These are phyloP conservation scores for Flaveria sonorensis DNA, from an alignment of 129 eudicot genomes.

Conservation along the genomic window DNA sequence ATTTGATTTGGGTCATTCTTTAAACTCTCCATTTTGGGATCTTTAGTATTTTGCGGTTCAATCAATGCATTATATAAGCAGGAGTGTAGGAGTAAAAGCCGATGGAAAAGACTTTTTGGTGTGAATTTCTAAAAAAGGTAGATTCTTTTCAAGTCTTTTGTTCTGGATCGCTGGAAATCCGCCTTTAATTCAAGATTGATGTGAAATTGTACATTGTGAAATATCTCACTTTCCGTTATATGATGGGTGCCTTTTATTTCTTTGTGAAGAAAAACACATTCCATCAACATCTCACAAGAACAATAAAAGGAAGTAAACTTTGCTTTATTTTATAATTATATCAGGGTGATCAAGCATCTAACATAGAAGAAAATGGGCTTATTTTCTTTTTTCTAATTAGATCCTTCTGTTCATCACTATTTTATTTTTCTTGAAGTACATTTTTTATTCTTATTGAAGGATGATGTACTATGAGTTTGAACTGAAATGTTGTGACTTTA, in stretches of 20 bases:
- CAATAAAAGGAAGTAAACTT: not conserved
- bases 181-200: conserved; percentile 25
- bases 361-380: not conserved
- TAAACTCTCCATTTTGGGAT: conserved; percentile 42
- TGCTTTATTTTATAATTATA: conserved; percentile 12
- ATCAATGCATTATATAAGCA: conserved; percentile 32
- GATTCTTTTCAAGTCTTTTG: conserved; percentile 39
- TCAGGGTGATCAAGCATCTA: not conserved
- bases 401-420: not conserved
- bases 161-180: conserved; percentile 30
- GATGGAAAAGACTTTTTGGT: conserved; percentile 29
- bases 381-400: not conserved
- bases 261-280: conserved; percentile 21
- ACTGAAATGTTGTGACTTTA: conserved; percentile 35
- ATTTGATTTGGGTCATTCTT: conserved; percentile 34
- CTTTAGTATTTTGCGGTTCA: conserved; percentile 4
- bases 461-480: conserved; percentile 41
- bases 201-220: conserved; percentile 21
- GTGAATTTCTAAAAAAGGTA: conserved; percentile 20
- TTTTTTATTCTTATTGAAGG: conserved; percentile 1
- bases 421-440: not conserved
- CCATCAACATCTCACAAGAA: not conserved
- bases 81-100: conserved; percentile 10
- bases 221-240: conserved; percentile 26
- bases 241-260: conserved; percentile 22